A percentile compares a stretch with the other conserved stretches of the same genome.
Conservation (phyloP, 202 grass and related monocot genomes). For the Carex sylvatica region DNA sequence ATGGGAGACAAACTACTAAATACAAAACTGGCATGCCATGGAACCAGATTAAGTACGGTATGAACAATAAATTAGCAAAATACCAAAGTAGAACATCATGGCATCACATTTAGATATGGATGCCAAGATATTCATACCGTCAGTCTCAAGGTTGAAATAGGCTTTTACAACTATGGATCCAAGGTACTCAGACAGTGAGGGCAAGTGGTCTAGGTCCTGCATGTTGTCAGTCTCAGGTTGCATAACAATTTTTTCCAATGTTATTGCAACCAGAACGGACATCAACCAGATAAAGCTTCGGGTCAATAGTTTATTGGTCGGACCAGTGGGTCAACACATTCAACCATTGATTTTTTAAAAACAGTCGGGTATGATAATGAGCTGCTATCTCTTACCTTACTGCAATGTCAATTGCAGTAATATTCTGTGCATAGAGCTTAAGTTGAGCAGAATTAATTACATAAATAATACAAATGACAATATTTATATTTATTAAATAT, state of each 20-base stretch:
- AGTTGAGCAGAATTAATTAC: too few relatives aligned
- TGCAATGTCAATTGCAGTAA: too few relatives aligned
- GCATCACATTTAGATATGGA: not conserved
- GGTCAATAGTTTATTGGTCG: too few relatives aligned
- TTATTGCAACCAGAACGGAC: too few relatives aligned
- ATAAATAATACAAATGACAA: too few relatives aligned
- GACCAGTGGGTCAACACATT: too few relatives aligned
- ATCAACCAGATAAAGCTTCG: too few relatives aligned
- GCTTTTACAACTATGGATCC: not conserved
- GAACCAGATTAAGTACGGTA: not conserved
- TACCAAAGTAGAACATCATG: not conserved
- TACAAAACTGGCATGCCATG: slow-evolving; percentile 1
- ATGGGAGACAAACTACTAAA: not conserved
- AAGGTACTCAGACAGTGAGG: not conserved
- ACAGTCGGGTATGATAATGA: too few relatives aligned
- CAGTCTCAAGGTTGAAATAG: not conserved
- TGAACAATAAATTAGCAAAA: not conserved
- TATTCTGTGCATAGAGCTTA: too few relatives aligned
- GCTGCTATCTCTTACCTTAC: too few relatives aligned
- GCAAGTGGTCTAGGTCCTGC: not conserved
- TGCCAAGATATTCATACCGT: not conserved
- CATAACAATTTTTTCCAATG: not conserved
- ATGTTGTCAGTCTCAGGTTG: not conserved
- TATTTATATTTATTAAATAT: too few relatives aligned
- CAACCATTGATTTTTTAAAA: too few relatives aligned